Evolutionary conservation across 23 red algal genomes (phyloP), one percentile per base, ranked within the genome.

Genomic region (Gracilaria vermiculophylla): DNA sequence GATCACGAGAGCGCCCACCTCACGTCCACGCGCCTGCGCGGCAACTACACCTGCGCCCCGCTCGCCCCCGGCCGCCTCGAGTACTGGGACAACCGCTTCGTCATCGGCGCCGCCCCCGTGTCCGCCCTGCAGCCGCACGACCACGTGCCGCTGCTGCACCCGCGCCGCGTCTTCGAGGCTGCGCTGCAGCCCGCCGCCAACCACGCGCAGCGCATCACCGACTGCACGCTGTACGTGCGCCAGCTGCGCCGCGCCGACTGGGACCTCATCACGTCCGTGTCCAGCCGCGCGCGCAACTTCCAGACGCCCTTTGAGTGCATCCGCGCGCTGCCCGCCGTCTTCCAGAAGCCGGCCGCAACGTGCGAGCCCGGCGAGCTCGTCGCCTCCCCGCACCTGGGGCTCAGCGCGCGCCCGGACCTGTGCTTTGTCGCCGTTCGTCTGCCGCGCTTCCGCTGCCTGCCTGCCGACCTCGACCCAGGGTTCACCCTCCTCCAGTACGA

Each of bases 51-150:
- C 25, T 70, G 74, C 62, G 36, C 69, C 28, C 75, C 76, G 32
- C 16, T 91, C 2, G 12, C 37, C 17, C 51, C 64, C 19, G 27
- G 52, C 0, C 56, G 37, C 17, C 35, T 36, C 35, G 87, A 80
- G 56, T 91, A 91, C 49, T 91, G 87, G 87, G 87, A 91, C 53
- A 80, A 91, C n/a, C 87, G 87, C 40, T 81, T 72, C 43, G 87
- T 91, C 9, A 25, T 91, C n/a, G 5, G 10, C 33, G 87, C 73
- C 23, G 75, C 58, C 14, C 39, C 54, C 19, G 20, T 62, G 14
- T 3, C n/a, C 45, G 28, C 16, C 11, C 33, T 91, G 56, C 34
- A 47, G 43, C 43, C 5, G 6, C 43, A 47, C 43, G 7, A 19
- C 55, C n/a, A 60, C 19, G 55, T 19, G 25, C 55, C 55, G 55